These are phyloP conservation scores for Aspergillus diversus DNA, from an alignment of 495 filamentous ascomycete genomes.

Conservation along the genomic window DNA sequence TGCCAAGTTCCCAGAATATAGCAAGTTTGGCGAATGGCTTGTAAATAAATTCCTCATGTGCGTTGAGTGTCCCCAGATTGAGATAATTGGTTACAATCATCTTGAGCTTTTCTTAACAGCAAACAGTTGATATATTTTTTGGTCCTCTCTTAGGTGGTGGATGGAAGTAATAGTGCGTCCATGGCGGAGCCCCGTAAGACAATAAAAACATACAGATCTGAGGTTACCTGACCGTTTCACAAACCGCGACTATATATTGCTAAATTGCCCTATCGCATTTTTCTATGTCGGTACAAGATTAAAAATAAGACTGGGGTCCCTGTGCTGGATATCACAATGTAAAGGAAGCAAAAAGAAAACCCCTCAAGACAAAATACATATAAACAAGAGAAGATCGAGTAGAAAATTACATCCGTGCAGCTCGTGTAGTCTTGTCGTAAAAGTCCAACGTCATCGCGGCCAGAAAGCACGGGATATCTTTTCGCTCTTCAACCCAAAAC, in stretches of 20 bases:
- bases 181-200: too few species aligned
- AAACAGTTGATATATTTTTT: background rate
- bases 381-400: slow-evolving; percentile 4
- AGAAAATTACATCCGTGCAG: slow-evolving; percentile 42
- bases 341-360: background rate
- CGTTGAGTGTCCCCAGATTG: slow-evolving; percentile 1
- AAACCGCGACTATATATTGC: background rate
- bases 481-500: slow-evolving; percentile 92
- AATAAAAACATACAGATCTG: background rate
- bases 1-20: slow-evolving; percentile 5
- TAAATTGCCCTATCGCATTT: background rate
- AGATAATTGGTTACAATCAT: background rate
- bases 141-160: background rate
- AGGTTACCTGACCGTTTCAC: too few species aligned
- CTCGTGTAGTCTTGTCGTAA: slow-evolving; percentile 77
- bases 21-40: slow-evolving; percentile 12
- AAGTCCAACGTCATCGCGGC: slow-evolving; percentile 89
- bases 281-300: too few species aligned
- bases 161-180: background rate
- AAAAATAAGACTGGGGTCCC: too few species aligned
- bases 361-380: slow-evolving; percentile 1
- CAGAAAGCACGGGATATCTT: slow-evolving; percentile 89
- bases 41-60: slow-evolving; percentile 17
- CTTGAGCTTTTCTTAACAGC: background rate
- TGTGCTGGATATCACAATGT: background rate